Evolutionary conservation across 129 eudicot genomes (phyloP).

Genomic region (Saussurea involucrata): DNA sequence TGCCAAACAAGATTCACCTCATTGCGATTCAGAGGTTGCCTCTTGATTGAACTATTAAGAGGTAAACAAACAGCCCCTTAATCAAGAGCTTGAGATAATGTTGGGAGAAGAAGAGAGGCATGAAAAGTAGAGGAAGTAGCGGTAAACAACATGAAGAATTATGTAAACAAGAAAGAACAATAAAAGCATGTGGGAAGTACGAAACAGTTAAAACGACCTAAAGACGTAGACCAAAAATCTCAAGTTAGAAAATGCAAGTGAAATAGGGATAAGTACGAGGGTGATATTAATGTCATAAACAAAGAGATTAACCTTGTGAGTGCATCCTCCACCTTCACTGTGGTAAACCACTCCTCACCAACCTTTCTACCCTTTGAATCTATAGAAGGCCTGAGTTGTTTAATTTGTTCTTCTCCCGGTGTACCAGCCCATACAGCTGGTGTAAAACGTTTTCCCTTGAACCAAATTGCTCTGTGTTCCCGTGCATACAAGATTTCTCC

Average conservation of each 20-base stretch:
- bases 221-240: neutral
- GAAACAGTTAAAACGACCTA: no score
- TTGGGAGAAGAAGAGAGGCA: neutral
- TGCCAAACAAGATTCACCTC: no score
- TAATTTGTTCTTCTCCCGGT: slow-evolving; percentile 87
- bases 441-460: slow-evolving; percentile 82
- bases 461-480: slow-evolving; percentile 93
- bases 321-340: slow-evolving; percentile 83
- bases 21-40: no score
- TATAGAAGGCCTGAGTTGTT: slow-evolving; percentile 66
- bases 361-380: slow-evolving; percentile 95
- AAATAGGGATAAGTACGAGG: neutral
- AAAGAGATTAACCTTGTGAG: slow-evolving; percentile 52
- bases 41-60: no score
- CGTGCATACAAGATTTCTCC: slow-evolving; percentile 90
- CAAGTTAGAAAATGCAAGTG: neutral
- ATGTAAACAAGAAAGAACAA: neutral
- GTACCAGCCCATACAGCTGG: slow-evolving; percentile 84
- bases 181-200: neutral
- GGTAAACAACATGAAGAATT: neutral
- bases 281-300: neutral
- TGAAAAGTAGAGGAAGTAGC: neutral
- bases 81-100: neutral
- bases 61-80: no score
- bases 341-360: slow-evolving; percentile 98